Conservation (phyloP, 768 basidiomycete species). For the Lactarius pseudohatsudake region DNA sequence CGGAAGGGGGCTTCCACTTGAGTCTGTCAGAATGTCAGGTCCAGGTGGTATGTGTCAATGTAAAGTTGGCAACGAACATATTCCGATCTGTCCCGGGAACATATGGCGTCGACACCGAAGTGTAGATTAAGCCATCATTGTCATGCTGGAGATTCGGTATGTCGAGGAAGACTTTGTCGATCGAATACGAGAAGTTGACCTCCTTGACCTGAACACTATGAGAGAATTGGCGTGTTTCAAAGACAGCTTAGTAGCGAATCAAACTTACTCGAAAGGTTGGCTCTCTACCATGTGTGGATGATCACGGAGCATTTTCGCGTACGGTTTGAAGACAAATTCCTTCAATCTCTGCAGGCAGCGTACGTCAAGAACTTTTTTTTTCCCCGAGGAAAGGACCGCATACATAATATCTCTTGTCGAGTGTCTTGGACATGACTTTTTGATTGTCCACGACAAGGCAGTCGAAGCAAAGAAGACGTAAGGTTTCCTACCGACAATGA, state of each 20-base stretch:
- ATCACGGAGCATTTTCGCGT: constrained; percentile 63
- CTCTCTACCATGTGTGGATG: constrained; percentile 61
- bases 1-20: constrained; percentile 98
- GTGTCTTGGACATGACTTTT: constrained; percentile 80
- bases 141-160: constrained; percentile 87
- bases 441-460: constrained; percentile 83
- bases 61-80: constrained; percentile 53
- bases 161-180: constrained; percentile 85
- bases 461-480: constrained; percentile 88
- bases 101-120: constrained; percentile 83
- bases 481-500: constrained; percentile 56
- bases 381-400: constrained; percentile 34
- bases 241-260: not conserved
- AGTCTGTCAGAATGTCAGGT: constrained; percentile 50
- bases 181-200: constrained; percentile 83
- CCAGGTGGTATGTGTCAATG: not conserved
- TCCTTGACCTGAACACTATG: constrained; percentile 82
- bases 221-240: not conserved
- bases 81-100: constrained; percentile 77
- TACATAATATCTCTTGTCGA: constrained; percentile 91
- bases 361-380: constrained; percentile 3
- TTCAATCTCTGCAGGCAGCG: constrained; percentile 58
- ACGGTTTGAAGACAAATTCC: constrained; percentile 82
- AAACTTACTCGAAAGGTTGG: constrained; percentile 82
- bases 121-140: constrained; percentile 96